Base-by-base conservation (phyloP, 2,329 filamentous ascomycete genomes). In the Aspergillus neoniger region DNA sequence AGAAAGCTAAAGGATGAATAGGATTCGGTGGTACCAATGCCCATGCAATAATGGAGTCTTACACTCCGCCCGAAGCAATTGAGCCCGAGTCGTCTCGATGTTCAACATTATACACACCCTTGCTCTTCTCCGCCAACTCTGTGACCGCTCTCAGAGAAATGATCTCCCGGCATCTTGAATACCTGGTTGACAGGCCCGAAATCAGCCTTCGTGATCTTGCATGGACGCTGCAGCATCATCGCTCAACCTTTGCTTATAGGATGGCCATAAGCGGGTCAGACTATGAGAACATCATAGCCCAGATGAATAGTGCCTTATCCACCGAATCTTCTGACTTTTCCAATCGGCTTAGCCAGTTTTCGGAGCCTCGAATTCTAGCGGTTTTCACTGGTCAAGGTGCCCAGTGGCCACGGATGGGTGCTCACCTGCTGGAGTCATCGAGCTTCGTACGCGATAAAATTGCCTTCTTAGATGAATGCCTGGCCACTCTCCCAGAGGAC, bases 41-140 rank as follows among this genome's bases (percentile, higher is more conserved):
- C 2, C 70, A 75, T 55, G 62, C 59, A 1, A 73, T 81, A 19
- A 53, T 81, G 17, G 77, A 81, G 21, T 36, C 55, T 10, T 60
- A 59, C 19, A 19, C 19, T 19, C 19, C 19, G 19, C 19, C 19
- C 19, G 19, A 19, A 19, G 19, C 19, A 19, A 19, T 19, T 19
- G 19, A 19, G 19, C 19, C 19, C 19, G 19, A 19, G 19, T 19
- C 19, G 19, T 19, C 19, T 19, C 19, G 19, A 19, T 19, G 19
- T 19, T 19, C 19, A 19, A 19, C 19, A 7, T 8, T 39, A 6
- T 38, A 14, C 28, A 52, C 49, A 1, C 49, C 49, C 9, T 19
- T 52, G 3, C 23, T 52, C n/a, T 28, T 52, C 2, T 52, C 49
- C 1, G 49, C 49, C 2, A 52, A 19, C 30, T 52, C 49, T 0